Percentiles rank a stretch among this genome's conserved stretches.
Evolutionary conservation across 208 protist genomes (phyloP).

Genomic region (Leishmania major): DNA sequence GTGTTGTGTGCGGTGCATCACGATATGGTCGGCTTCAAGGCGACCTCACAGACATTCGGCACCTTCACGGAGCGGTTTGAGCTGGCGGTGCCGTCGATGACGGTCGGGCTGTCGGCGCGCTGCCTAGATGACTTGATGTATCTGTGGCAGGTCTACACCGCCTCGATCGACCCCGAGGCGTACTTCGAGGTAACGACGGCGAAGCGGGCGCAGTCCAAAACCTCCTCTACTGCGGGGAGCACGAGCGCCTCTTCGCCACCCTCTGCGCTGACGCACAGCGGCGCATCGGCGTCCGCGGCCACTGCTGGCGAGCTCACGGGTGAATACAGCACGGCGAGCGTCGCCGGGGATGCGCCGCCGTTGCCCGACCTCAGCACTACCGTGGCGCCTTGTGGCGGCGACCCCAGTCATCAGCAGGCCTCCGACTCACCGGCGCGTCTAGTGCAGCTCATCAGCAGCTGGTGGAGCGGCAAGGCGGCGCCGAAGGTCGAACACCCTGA

Average conservation of each 20-base stretch:
- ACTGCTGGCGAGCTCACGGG: not conserved
- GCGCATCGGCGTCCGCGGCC: not conserved
- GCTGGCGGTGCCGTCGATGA: slow-evolving; percentile 71
- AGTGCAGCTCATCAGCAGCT: slow-evolving; percentile 12
- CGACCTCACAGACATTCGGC: slow-evolving; percentile 85
- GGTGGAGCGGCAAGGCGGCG: slow-evolving; percentile 27
- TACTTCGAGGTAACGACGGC: slow-evolving; percentile 37
- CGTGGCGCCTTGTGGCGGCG: not conserved
- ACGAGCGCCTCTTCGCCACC: not conserved
- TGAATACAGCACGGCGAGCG: not conserved
- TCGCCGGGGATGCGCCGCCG: not conserved
- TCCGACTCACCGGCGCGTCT: slow-evolving; percentile 7
- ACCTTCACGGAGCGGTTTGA: slow-evolving; percentile 78
- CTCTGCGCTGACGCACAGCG: not conserved
- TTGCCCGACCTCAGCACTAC: not conserved
- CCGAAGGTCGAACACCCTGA: slow-evolving; percentile 24
- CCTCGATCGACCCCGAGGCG: slow-evolving; percentile 59
- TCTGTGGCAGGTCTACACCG: slow-evolving; percentile 87
- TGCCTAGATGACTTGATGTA: slow-evolving; percentile 84
- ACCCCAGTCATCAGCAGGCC: not conserved
- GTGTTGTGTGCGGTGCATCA: slow-evolving; percentile 62
- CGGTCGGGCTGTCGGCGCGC: slow-evolving; percentile 73
- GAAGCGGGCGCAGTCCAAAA: not conserved
- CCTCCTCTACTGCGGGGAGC: not conserved
- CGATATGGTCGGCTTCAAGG: slow-evolving; percentile 87